Evolutionary conservation across 345 rosid genomes (phyloP), one percentile per base, ranked within the genome.

Genomic region (Euphorbia peplus): DNA sequence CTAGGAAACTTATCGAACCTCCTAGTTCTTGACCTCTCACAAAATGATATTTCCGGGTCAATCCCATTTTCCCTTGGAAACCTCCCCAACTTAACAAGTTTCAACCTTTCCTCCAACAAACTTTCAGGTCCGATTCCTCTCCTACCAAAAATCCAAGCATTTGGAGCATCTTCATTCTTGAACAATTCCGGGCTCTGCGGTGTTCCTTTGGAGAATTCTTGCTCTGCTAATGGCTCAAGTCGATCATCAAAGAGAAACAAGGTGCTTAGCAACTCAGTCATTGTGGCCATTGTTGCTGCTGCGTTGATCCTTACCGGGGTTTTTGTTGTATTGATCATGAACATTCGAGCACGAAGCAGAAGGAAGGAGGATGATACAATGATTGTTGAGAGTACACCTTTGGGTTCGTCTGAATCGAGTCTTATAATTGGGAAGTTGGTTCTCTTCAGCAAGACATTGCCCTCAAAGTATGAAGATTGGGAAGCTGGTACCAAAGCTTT

Each of bases 391-490:
- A 86, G 96, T 83, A 88, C 93, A 51, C 96, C 97, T 11, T 44
- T 75, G 41, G 93, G 82, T 62, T 88, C 98, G 10, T 83, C 90
- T 1, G 89, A 83, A 19, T 87, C 99, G 0, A 81, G 70, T 68
- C 80, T 91, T 67, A 86, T 88, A 72, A 89, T 89, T 0, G 97
- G 99, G 39, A 95, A 95, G 81, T 79, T 95, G 71, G 97, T 95
- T 60, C 86, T 95, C 54, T 91, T 91, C 78, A 95, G 97, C 86
- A 91, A 91, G 85, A 91, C 79, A 62, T 73, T 95, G 66, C 99
- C 99, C 0, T 84, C 99, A 3, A 91, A 80, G 77, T 91, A 95
- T 60, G 96, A 95, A 87, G 99, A 95, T 67, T 91, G 99, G 99
- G 95, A 88, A 74, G 83, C 89, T 0, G 99, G 97, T 28, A 88